Evolutionary conservation across 441 rosid species (phyloP).

Genomic region (Metrosideros polymorpha): DNA sequence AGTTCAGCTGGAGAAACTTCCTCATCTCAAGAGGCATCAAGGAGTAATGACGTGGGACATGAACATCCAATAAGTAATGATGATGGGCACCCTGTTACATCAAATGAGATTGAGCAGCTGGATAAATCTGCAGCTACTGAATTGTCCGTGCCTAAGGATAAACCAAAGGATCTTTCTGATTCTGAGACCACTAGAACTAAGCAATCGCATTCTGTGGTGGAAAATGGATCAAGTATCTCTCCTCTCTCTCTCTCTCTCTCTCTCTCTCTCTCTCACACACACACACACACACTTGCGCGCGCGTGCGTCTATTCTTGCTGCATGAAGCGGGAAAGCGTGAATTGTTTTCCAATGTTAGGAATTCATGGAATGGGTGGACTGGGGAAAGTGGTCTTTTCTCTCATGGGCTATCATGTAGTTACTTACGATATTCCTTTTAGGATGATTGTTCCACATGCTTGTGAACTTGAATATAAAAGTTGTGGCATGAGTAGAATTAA

Average conservation of each 20-base stretch:
- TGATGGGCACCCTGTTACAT: neutral
- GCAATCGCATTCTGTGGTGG: slow-evolving; percentile 10
- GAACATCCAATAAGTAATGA: neutral
- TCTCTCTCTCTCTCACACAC: neutral
- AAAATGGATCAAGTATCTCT: slow-evolving; percentile 44
- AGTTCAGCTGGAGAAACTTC: slow-evolving; percentile 20
- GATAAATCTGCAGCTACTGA: neutral
- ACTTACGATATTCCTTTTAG: neutral
- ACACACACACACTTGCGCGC: fast-evolving
- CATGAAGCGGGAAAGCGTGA: neutral
- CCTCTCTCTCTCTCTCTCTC: neutral
- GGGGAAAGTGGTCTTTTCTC: neutral
- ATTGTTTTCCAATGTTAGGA: neutral
- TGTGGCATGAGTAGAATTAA: neutral
- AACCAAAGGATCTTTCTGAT: neutral
- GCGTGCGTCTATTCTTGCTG: neutral
- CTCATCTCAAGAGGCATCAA: slow-evolving; percentile 17
- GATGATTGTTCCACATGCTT: neutral
- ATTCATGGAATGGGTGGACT: neutral
- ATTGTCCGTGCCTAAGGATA: neutral
- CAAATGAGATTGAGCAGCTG: slow-evolving; percentile 1
- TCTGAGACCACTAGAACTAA: neutral
- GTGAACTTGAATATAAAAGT: neutral
- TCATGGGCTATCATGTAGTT: neutral
- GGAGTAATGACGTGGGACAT: slow-evolving; percentile 24